Evolutionary conservation across 148 eudicot species (phyloP).

Genomic region (Selenicereus undatus): DNA sequence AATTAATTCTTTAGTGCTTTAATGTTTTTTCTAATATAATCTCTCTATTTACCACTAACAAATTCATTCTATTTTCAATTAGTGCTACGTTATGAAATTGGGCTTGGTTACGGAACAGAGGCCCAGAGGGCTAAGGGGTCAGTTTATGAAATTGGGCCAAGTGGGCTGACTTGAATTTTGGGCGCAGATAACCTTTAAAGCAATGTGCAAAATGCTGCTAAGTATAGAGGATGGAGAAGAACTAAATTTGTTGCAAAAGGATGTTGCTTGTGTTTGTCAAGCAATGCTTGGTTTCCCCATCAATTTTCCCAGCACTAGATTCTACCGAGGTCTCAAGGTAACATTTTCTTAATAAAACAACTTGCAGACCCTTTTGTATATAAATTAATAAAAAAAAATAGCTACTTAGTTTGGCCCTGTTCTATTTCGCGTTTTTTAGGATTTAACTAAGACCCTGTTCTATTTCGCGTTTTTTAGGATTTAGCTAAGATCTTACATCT

Average conservation of each 20-base stretch:
- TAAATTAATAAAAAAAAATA: no score
- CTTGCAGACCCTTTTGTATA: no score
- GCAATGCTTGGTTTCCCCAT: slow-evolving; percentile 45
- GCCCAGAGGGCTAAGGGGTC: not conserved
- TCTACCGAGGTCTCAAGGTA: slow-evolving; percentile 44
- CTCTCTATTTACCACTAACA: no score
- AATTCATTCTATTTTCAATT: no score
- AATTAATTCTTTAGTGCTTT: not conserved
- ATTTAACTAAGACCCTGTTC: no score
- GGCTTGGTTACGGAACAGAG: no score
- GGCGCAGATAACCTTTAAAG: slow-evolving; percentile 38
- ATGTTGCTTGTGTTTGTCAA: slow-evolving; percentile 38
- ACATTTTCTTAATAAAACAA: not conserved
- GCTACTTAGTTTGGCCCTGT: no score
- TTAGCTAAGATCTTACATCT: no score
- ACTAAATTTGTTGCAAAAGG: slow-evolving; percentile 31
- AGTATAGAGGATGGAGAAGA: slow-evolving; percentile 33
- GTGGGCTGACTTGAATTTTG: slow-evolving; percentile 3
- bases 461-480: no score
- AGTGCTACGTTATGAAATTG: no score
- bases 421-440: no score
- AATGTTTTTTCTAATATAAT: no score
- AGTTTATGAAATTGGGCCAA: not conserved
- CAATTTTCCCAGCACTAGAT: slow-evolving; percentile 37
- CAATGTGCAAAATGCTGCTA: slow-evolving; percentile 51